Base-by-base conservation (phyloP, 441 rosid genomes). In the Breynia disticha region DNA sequence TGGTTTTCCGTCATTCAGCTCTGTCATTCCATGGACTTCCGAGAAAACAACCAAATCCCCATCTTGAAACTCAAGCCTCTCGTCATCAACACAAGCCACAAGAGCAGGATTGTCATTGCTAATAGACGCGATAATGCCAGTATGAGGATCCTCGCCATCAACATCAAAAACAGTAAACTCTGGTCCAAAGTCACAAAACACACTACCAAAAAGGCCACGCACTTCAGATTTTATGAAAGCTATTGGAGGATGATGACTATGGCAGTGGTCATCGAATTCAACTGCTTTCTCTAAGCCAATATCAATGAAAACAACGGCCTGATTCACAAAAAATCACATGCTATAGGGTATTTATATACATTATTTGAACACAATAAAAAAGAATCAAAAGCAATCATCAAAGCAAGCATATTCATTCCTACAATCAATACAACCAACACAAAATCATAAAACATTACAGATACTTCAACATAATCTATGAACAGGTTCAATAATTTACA, bases 131-230 rank as follows among this genome's bases (percentile, higher is more conserved):
- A 89, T 75, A 48, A 89, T 89, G 67, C 95, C 97, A 0, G 93
- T 84, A 74, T 79, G 93, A 22, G 97, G 95, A 44, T 89, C 97
- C 69, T 83, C 81, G 22, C 95, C 97, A 71, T 89, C 95, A 58
- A 80, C 97, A 75, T 89, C 97, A 8, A 82, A 64, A 52, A 89
- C 93, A 2, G 80, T 72, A 63, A 89, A 89, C 59, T 72, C 84
- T 53, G 95, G 95, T 43, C 97, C 95, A 67, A 89, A 89, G 69
- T 89, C 97, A 60, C 95, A 89, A 68, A 89, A 89, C 17, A 86
- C 71, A 6, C 83, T 75, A 57, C 97, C 97, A 77, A 89, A 89
- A 48, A 89, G 90, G 48, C 97, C 95, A 72, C 93, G 75, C 45
- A 86, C 88, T 70, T 86, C 97, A 63, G 90, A 69, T 66, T 75